These are phyloP conservation scores for Corymbia citriodora DNA, from an alignment of 441 rosid species.

Conservation along the genomic window DNA sequence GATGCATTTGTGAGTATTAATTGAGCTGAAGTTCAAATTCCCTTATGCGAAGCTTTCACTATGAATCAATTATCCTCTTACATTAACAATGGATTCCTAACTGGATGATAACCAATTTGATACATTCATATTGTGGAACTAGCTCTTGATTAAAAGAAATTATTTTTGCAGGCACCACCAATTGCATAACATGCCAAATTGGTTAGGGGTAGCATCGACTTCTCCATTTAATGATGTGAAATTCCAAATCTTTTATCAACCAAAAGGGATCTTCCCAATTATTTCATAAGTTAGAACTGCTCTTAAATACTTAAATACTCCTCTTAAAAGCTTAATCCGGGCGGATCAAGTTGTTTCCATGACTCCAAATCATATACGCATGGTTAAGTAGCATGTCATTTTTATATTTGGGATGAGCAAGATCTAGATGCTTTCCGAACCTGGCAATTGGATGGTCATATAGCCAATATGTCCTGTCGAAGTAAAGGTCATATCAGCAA, in stretches of 20 bases:
- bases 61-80: rapidly evolving
- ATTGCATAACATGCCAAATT: background rate
- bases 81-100: background rate
- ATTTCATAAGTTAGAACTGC: background rate
- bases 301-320: background rate
- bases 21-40: background rate
- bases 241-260: background rate
- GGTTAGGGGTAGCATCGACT: background rate
- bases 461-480: background rate
- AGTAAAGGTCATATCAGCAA: background rate
- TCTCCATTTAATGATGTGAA: background rate
- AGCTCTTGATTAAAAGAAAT: background rate
- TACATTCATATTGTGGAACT: rapidly evolving
- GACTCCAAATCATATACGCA: background rate
- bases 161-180: rapidly evolving
- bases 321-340: background rate
- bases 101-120: background rate
- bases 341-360: background rate
- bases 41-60: rapidly evolving
- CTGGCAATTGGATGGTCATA: background rate
- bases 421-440: background rate
- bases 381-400: background rate
- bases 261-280: background rate
- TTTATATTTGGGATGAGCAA: background rate
- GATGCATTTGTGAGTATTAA: background rate